Evolutionary conservation across 2,329 filamentous ascomycete genomes (phyloP).

Genomic region (Aureobasidium sp.): DNA sequence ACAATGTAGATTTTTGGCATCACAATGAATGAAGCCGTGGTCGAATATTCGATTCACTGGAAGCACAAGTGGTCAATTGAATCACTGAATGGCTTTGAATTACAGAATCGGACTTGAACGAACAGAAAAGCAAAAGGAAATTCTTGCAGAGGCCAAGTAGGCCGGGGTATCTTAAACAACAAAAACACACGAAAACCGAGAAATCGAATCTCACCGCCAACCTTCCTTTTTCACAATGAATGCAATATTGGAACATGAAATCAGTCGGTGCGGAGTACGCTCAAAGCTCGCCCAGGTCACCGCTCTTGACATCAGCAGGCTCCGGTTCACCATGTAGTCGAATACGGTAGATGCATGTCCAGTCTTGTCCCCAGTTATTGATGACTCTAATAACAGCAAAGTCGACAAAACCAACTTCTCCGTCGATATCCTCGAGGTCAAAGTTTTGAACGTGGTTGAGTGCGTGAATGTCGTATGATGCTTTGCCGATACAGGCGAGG

Average conservation of each 20-base stretch:
- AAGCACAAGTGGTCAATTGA: neutral
- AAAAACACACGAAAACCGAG: neutral
- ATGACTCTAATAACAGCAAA: slow-evolving; percentile 33
- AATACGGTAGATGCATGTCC: slow-evolving; percentile 41
- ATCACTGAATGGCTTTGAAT: neutral
- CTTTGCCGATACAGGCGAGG: slow-evolving; percentile 34
- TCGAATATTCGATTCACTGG: too few species aligned
- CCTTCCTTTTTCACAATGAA: neutral
- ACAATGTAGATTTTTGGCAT: neutral
- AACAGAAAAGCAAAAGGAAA: neutral
- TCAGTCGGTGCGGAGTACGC: neutral
- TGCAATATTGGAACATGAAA: neutral
- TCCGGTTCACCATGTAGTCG: slow-evolving; percentile 33
- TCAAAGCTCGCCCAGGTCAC: neutral
- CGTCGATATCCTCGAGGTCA: slow-evolving; percentile 25
- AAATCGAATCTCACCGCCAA: neutral
- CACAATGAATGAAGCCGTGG: neutral
- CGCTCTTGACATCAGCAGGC: neutral
- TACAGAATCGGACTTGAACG: neutral
- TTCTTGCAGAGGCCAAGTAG: neutral
- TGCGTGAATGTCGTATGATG: slow-evolving; percentile 34
- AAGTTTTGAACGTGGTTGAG: slow-evolving; percentile 37
- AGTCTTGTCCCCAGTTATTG: slow-evolving; percentile 36
- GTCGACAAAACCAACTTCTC: slow-evolving; percentile 23
- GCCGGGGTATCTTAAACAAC: slow-evolving; percentile 5